Evolutionary conservation across 2,329 filamentous ascomycete species (phyloP), one percentile per base, ranked within the genome.

Genomic region (Bipolaris victoriae): DNA sequence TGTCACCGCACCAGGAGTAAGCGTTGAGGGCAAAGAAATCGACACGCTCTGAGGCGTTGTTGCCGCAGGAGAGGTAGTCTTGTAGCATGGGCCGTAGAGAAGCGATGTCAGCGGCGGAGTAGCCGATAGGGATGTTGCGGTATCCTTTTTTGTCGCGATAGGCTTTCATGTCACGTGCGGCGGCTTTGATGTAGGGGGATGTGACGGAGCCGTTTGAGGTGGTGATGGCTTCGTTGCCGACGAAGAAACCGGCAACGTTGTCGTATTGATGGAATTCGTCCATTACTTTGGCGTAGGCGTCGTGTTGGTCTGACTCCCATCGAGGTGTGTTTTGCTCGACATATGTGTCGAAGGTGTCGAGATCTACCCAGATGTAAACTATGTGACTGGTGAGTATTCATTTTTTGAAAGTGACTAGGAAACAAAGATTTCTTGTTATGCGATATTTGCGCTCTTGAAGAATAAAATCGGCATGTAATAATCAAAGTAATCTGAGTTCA

Each of bases 1-100:
- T 69, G 20, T 74, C 61, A 33, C 80, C 81, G 60, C 80, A 82
- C 78, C 78, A 81, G 36, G 92, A 89, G 75, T 96, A 95, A 47
- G 90, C 90, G 73, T 97, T 96, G 61, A 96, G 81, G 1, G 88
- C 84, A 76, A 92, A 96, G 78, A 96, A 95, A 74, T 96, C 92
- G 64, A 95, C 77, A 36, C 85, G 85, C 65, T 93, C 89, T 11
- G 67, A 68, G 7, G 81, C 64, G 69, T 95, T 88, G 62, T 81
- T 82, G 60, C 90, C 90, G 75, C 92, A 96, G 11, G 90, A 90
- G 41, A 96, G 81, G 75, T 95, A 96, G 69, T 88, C 84, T 68
- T 88, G 86, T 45, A 88, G 77, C 80, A 86, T 88, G 26, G 86
- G 86, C 13, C 86, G 84, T 13, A 88, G 80, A 57, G 88, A 83